Evolutionary conservation across 108 stramenopile genomes (phyloP), one percentile per base, ranked within the genome.

Genomic region (Cyclotella atomus): DNA sequence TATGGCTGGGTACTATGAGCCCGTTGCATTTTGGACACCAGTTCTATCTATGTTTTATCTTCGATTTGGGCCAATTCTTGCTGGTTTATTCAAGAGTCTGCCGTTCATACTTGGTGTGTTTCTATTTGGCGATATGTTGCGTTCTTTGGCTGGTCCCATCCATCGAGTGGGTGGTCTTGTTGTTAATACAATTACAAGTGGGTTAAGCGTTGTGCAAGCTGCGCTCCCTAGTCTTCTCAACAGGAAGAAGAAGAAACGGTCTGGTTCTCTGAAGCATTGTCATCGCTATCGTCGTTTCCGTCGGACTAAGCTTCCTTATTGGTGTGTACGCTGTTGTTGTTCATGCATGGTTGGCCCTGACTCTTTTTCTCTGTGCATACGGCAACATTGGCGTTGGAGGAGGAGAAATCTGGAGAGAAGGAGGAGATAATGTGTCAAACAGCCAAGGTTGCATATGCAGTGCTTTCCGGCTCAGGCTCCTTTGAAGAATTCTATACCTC

Each of bases 351-450:
- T 2, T 3, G 27, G 28, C 4, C 25, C 54, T 27, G 5, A 4
- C 5, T 16, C 28, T 6, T 24, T 3, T 3, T 6, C 6, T 55
- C 27, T 25, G 3, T 27, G 25, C 5, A 29, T 28, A 6, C 54
- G 25, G 4, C 54, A 55, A 49, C 47, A 49, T 49, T 17, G 47
- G 47, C 47, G n/a, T 49, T 49, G 47, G 47, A 41, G 47, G 47
- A 55, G 25, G 54, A 55, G 16, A 15, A 55, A 55, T 23, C 2
- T 28, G 25, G 25, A 16, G 2, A 8, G 27, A 27, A 25, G 54
- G 3, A 28, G 5, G 27, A 3, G 2, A 6, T 27, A 28, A 3
- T 9, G 28, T 16, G 4, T 29, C 54, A 55, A 55, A 55, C 54
- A 16, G 25, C 54, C 5, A 15, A 3, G 28, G 25, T 55, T 55